Base-by-base conservation (phyloP, 495 filamentous ascomycete species). In the Talaromyces thailandensis region DNA sequence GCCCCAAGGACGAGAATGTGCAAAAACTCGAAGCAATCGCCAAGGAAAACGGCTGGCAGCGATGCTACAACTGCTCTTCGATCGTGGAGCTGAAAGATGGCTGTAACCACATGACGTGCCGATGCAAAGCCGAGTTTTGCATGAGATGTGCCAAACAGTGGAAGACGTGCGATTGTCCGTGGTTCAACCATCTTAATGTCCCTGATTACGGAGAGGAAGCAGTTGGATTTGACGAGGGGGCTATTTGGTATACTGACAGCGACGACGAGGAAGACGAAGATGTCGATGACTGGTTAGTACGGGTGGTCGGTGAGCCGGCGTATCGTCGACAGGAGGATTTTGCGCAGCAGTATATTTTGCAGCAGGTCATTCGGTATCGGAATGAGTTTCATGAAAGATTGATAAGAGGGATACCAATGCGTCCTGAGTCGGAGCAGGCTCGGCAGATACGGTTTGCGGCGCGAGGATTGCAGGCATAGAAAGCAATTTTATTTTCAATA, bases 81-180 rank as follows among this genome's bases (percentile, higher is more conserved):
- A 82, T 87, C 72, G 88, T 93, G n/a, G 89, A 94, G 70, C 73
- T 91, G 56, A 86, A 87, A 66, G 86, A 90, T 68, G 90, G 90
- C 56, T 91, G 88, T 70, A 91, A 91, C 72, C 91, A 92, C 68
- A 92, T 93, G 85, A 91, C 86, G 52, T 94, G 88, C 71, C 88
- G 84, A 58, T 93, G 90, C 69, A 85, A 82, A 56, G 90, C 89
- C 24, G 84, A 92, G 66, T 93, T 92, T 71, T 95, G 90, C 74
- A 89, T 91, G 82, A 79, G 88, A 35, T 95, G 90, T 67, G 91
- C 87, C 12, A 66, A 73, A 25, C 85, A 85, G 64, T 93, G 90
- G 90, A 93, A 92, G 73, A 86, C 82, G 0, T 95, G 90, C 66
- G 83, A 88, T 61, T 94, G 90, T 66, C 86, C 88, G 2, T 89